Conservation (phyloP, 306 rosid species). For the Sicyos edulis region DNA sequence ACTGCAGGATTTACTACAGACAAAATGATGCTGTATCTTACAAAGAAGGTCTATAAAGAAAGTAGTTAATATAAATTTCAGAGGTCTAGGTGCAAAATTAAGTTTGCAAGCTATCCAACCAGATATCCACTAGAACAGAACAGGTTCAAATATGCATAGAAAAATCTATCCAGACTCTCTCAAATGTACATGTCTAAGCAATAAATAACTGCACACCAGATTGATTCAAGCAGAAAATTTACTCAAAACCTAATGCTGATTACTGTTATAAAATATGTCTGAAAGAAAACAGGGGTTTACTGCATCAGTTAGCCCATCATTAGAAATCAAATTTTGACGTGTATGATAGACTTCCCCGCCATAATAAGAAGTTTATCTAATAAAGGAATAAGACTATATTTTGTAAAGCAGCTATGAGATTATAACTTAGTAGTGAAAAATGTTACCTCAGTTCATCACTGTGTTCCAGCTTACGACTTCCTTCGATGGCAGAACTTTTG, state of each 20-base stretch:
- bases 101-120: background rate
- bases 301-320: background rate
- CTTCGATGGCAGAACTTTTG: constrained; percentile 77
- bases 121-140: background rate
- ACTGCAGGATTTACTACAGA: background rate
- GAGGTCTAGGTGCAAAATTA: background rate
- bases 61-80: background rate
- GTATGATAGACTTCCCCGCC: background rate
- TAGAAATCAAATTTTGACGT: background rate
- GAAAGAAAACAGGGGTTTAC: too few relatives aligned
- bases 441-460: constrained; percentile 71
- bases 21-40: background rate
- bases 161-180: background rate
- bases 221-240: background rate
- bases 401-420: constrained; percentile 6
- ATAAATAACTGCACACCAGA: background rate
- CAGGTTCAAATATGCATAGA: background rate
- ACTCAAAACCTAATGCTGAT: background rate
- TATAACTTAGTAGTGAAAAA: constrained; percentile 10
- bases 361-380: background rate
- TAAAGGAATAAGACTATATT: background rate
- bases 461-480: constrained; percentile 88
- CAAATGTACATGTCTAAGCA: background rate
- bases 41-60: background rate
- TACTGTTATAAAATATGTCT: background rate